Evolutionary conservation across 2,329 filamentous ascomycete genomes (phyloP).

Genomic region (Macrophomina tecta): DNA sequence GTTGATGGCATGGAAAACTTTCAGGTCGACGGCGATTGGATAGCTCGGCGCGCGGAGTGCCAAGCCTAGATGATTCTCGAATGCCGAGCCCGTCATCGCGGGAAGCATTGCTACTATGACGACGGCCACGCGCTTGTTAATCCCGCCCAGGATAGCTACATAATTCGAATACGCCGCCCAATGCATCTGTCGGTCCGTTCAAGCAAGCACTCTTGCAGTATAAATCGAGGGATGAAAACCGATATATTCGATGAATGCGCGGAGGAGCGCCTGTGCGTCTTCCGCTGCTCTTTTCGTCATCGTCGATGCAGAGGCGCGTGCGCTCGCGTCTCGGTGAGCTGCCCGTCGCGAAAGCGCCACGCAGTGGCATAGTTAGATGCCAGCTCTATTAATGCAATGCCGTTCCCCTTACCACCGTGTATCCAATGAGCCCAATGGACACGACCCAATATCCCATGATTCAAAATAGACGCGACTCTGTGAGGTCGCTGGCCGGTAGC

Average conservation of each 20-base stretch:
- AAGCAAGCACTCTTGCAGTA: no score
- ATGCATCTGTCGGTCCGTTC: background rate
- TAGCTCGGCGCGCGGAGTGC: conserved; percentile 4
- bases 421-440: conserved; percentile 20
- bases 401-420: conserved; percentile 9
- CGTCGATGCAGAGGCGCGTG: conserved; percentile 11
- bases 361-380: background rate
- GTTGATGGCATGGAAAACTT: conserved; percentile 9
- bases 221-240: background rate
- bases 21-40: conserved; percentile 4
- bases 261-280: conserved; percentile 3
- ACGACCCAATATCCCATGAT: conserved; percentile 1
- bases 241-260: background rate
- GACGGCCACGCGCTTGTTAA: background rate
- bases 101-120: conserved; percentile 12
- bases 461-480: conserved; percentile 4
- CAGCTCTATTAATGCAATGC: conserved; percentile 18
- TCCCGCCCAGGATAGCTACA: background rate
- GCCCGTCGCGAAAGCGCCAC: conserved; percentile 12
- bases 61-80: conserved; percentile 22
- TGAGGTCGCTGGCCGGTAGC: background rate
- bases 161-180: background rate
- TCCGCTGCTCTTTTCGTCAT: conserved; percentile 14
- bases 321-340: conserved; percentile 5
- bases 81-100: conserved; percentile 1